Percentiles rank a stretch among this genome's conserved stretches.
phyloP scores from a whole-genome alignment of 495 filamentous ascomycete genomes.

The Penicillium daleae region DNA sequence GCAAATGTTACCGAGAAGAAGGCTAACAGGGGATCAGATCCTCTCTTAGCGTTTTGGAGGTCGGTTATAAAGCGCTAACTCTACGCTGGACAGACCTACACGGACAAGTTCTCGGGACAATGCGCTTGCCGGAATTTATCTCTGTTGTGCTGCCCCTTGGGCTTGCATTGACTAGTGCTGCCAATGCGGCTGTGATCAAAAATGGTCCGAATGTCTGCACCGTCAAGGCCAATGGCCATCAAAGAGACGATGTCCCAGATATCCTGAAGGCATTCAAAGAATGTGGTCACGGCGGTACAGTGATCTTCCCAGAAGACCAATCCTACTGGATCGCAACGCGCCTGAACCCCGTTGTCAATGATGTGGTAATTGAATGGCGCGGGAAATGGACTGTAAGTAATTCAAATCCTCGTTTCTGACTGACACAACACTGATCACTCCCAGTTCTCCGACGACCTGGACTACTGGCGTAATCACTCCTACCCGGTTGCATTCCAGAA shows the following conservation, averaged over 20 bases:
- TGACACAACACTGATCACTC: background rate
- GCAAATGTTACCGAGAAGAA: conserved; percentile 20
- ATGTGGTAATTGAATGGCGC: conserved; percentile 53
- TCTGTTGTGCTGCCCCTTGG: conserved; percentile 5
- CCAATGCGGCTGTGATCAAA: conserved; percentile 7
- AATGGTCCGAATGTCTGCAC: conserved; percentile 26
- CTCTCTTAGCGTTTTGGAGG: background rate
- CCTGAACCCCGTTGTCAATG: conserved; percentile 51
- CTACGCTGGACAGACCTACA: background rate
- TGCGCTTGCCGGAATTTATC: conserved; percentile 5
- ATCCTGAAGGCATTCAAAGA: conserved; percentile 53
- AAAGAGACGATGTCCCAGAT: conserved; percentile 52
- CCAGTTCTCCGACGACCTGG: conserved; percentile 54
- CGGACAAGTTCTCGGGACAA: background rate
- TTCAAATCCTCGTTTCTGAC: background rate
- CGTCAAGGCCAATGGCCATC: conserved; percentile 33
- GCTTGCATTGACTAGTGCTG: background rate
- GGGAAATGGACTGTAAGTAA: conserved; percentile 48
- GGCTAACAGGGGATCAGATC: background rate
- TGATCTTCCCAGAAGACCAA: conserved; percentile 55
- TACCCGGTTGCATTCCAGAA: conserved; percentile 62
- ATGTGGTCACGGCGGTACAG: conserved; percentile 54
- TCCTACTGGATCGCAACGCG: conserved; percentile 54
- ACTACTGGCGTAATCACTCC: conserved; percentile 59
- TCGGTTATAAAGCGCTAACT: background rate